These are phyloP conservation scores for Aegle marmelos DNA, from an alignment of 345 rosid genomes.

Conservation along the genomic window DNA sequence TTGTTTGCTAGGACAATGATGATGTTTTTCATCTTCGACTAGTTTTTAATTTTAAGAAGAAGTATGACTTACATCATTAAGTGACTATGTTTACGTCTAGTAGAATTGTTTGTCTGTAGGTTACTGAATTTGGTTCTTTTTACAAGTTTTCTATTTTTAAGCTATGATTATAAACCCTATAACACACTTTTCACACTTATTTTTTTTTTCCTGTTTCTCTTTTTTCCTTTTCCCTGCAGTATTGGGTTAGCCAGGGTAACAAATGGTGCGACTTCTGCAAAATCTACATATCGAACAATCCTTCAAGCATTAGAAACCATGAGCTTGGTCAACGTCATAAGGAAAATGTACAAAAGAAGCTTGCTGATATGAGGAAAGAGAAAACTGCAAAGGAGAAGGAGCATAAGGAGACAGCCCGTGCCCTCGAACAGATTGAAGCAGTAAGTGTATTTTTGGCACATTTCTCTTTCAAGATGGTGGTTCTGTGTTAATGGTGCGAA, in stretches of 20 bases:
- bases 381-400: slow-evolving; percentile 80
- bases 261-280: slow-evolving; percentile 99
- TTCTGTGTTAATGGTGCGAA: background rate
- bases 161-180: background rate
- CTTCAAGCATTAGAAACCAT: slow-evolving; percentile 85
- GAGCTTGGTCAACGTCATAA: slow-evolving; percentile 86
- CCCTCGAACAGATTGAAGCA: slow-evolving; percentile 87
- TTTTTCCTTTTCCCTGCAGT: slow-evolving; percentile 32
- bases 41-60: no score
- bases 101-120: background rate
- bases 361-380: slow-evolving; percentile 71
- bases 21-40: no score
- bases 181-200: background rate
- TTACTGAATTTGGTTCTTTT: background rate
- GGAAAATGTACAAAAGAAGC: slow-evolving; percentile 70
- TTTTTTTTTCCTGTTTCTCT: no score
- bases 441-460: slow-evolving; percentile 38
- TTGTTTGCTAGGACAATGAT: background rate
- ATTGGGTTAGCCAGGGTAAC: slow-evolving; percentile 96
- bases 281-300: slow-evolving; percentile 72
- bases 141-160: background rate
- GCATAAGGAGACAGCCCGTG: slow-evolving; percentile 61
- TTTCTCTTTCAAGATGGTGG: background rate
- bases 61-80: background rate
- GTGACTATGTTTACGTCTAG: background rate